phyloP scores from a whole-genome alignment of 1,139 yeast species.

The Candida freyschussii region DNA sequence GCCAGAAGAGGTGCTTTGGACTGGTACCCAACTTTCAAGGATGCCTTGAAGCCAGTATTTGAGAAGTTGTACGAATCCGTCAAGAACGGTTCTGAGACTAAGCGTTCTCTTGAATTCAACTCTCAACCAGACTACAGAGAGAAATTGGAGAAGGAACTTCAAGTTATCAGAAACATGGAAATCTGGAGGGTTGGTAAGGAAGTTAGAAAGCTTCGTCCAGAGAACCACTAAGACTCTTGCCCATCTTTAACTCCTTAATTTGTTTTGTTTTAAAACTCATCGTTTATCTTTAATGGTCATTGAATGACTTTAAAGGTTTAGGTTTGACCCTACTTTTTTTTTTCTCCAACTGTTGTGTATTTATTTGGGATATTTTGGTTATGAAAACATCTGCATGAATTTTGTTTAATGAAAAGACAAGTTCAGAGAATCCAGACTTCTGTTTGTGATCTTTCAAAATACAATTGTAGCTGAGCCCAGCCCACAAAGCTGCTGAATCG shows the following conservation, averaged over 20 bases:
- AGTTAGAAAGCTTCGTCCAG: slow-evolving; percentile 99
- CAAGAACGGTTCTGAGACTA: slow-evolving; percentile 93
- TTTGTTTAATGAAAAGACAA: slow-evolving; percentile 23
- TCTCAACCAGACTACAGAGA: slow-evolving; percentile 97
- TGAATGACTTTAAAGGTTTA: slow-evolving; percentile 25
- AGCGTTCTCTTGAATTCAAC: slow-evolving; percentile 98
- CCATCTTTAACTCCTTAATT: slow-evolving; percentile 1
- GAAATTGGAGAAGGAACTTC: slow-evolving; percentile 89
- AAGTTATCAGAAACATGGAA: slow-evolving; percentile 92
- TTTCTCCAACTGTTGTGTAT: no score
- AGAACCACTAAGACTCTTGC: slow-evolving; percentile 64
- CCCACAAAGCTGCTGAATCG: background rate
- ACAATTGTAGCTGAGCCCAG: background rate
- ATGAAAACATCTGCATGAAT: slow-evolving; percentile 19
- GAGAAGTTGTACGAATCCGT: slow-evolving; percentile 93
- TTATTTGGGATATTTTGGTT: slow-evolving; percentile 14
- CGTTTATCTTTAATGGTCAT: slow-evolving; percentile 22
- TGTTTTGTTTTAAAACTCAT: slow-evolving; percentile 7
- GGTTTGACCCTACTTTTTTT: slow-evolving; percentile 5
- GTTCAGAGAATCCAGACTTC: slow-evolving; percentile 11
- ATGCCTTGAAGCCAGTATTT: slow-evolving; percentile 97
- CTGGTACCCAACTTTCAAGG: slow-evolving; percentile 99
- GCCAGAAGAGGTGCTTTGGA: slow-evolving; percentile 99
- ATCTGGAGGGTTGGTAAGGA: slow-evolving; percentile 99
- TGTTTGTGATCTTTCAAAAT: slow-evolving; percentile 4